phyloP scores from a whole-genome alignment of 306 rosid genomes.

The Argentina anserina region DNA sequence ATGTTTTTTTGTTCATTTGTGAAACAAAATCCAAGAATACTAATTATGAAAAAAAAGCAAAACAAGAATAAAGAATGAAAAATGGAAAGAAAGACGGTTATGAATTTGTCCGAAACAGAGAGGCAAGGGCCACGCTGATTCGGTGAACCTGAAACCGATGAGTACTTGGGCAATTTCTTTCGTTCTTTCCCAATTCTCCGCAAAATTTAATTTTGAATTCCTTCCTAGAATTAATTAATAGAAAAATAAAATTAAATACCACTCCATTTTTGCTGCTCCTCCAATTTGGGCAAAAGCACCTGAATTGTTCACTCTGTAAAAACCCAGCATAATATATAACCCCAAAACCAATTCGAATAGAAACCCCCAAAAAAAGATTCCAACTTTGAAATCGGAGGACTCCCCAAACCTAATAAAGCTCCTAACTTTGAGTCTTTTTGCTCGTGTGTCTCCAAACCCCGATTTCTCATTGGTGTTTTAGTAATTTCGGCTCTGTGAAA shows the following conservation, averaged over 20 bases:
- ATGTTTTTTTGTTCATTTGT: background rate
- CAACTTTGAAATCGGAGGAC: slow-evolving; percentile 5
- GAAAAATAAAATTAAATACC: background rate
- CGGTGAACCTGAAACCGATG: background rate
- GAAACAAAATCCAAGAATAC: no score
- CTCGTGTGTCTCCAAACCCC: background rate
- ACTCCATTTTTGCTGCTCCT: background rate
- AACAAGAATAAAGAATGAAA: background rate
- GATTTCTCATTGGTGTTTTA: background rate
- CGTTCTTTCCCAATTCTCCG: background rate
- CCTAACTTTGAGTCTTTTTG: background rate
- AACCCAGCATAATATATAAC: background rate
- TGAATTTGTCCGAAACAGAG: background rate
- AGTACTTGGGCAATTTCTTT: background rate
- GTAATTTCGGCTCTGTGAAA: background rate
- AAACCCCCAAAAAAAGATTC: background rate
- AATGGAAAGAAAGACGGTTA: background rate
- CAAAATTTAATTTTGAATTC: background rate
- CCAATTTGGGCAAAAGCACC: background rate
- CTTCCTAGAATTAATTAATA: background rate
- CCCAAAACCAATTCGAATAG: background rate
- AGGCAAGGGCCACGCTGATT: background rate
- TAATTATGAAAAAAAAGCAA: no score
- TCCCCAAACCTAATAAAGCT: background rate
- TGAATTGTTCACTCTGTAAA: background rate